Conservation (phyloP, 148 eudicot species). For the Polygonum aviculare region DNA sequence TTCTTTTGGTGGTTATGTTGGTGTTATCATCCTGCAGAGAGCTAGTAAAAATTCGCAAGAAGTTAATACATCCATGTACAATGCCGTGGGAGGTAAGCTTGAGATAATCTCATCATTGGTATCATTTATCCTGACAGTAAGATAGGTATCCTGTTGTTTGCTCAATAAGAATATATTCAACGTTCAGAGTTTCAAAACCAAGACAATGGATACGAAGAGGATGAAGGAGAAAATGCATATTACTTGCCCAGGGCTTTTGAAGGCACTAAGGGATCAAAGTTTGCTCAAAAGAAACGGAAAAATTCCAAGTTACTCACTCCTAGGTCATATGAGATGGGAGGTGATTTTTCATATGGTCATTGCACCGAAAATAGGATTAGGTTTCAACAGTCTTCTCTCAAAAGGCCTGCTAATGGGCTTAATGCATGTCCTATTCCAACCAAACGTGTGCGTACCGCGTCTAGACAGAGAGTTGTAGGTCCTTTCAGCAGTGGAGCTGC, state of each 20-base stretch:
- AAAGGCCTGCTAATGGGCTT: conserved; percentile 58
- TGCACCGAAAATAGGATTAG: conserved; percentile 48
- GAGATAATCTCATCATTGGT: not conserved
- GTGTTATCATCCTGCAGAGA: conserved; percentile 29
- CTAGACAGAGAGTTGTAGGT: conserved; percentile 71
- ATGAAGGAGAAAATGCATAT: conserved; percentile 62
- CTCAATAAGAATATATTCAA: conserved; percentile 16
- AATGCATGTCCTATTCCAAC: conserved; percentile 67
- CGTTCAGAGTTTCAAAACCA: conserved; percentile 39
- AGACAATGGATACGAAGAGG: conserved; percentile 63
- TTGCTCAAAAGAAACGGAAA: conserved; percentile 49
- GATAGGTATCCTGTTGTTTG: not conserved
- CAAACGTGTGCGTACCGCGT: conserved; percentile 84
- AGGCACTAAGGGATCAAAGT: conserved; percentile 39
- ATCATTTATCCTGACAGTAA: conserved; percentile 12
- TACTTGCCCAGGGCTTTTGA: conserved; percentile 43
- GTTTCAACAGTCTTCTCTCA: conserved; percentile 35
- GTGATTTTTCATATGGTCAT: conserved; percentile 43
- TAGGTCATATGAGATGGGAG: conserved; percentile 46
- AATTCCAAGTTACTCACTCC: conserved; percentile 34
- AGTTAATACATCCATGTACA: conserved; percentile 55
- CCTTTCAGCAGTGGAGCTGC: conserved; percentile 56
- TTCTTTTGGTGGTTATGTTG: conserved; percentile 1
- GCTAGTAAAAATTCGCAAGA: conserved; percentile 43
- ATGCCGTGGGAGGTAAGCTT: conserved; percentile 60